These are phyloP conservation scores for Tricladium varicosporioides DNA, from an alignment of 2,329 filamentous ascomycete species.

Conservation along the genomic window DNA sequence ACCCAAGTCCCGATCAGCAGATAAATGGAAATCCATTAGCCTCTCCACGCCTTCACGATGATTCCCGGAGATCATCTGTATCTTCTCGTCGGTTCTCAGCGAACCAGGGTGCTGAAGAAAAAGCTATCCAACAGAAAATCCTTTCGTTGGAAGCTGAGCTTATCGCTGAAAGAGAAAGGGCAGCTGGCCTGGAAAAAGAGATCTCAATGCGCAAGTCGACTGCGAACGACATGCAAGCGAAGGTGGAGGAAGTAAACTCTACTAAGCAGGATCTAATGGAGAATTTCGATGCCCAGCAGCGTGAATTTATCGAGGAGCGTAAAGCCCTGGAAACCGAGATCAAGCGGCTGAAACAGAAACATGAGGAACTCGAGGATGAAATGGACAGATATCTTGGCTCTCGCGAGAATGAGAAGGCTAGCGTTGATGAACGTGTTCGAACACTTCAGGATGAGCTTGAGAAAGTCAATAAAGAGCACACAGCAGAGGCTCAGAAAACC, in stretches of 20 bases:
- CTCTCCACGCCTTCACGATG: slow-evolving; percentile 36
- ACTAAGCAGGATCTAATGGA: slow-evolving; percentile 92
- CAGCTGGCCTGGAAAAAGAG: slow-evolving; percentile 67
- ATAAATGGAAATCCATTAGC: slow-evolving; percentile 41
- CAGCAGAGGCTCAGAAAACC: slow-evolving; percentile 55
- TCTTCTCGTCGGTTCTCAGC: slow-evolving; percentile 61
- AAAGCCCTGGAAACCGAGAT: slow-evolving; percentile 81
- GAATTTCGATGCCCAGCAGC: slow-evolving; percentile 90
- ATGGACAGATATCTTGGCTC: slow-evolving; percentile 81
- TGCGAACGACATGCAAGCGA: slow-evolving; percentile 61
- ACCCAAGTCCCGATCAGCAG: slow-evolving; percentile 46
- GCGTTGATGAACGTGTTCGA: slow-evolving; percentile 66
- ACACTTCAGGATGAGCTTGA: slow-evolving; percentile 71
- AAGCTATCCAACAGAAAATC: slow-evolving; percentile 59
- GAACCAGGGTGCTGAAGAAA: slow-evolving; percentile 58
- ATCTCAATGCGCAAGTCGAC: slow-evolving; percentile 55
- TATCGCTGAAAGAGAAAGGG: slow-evolving; percentile 66
- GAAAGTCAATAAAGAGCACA: slow-evolving; percentile 54
- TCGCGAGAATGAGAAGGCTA: slow-evolving; percentile 75
- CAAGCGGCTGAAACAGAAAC: slow-evolving; percentile 67
- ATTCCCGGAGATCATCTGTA: slow-evolving; percentile 57
- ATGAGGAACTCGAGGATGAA: slow-evolving; percentile 91
- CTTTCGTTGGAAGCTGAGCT: slow-evolving; percentile 76
- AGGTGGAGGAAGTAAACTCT: slow-evolving; percentile 81
- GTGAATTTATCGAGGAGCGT: slow-evolving; percentile 82